Percentiles rank a stretch among this genome's conserved stretches.
Conservation (phyloP, 139 green algal genomes). For the Closterium sp. region DNA sequence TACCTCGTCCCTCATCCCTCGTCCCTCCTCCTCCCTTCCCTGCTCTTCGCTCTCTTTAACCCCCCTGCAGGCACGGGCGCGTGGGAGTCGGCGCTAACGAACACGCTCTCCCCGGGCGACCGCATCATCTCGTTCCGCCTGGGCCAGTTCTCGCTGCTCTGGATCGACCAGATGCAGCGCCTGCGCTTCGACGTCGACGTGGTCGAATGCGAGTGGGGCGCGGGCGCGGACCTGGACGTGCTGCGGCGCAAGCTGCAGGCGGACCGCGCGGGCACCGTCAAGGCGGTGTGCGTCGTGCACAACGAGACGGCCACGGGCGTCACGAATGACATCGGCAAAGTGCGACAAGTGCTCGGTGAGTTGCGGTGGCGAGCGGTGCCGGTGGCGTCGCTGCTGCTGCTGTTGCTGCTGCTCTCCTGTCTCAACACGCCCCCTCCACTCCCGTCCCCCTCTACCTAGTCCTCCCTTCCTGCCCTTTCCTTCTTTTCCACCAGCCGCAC, state of each 20-base stretch:
- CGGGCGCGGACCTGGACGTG: slow-evolving; percentile 77
- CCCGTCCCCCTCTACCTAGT: background rate
- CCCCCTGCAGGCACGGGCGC: slow-evolving; percentile 72
- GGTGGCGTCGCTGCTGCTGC: background rate
- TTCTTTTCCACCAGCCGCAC: background rate
- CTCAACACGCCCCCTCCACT: background rate
- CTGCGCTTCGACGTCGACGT: slow-evolving; percentile 88
- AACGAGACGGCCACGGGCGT: slow-evolving; percentile 94
- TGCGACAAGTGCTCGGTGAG: slow-evolving; percentile 51
- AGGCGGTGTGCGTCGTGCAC: slow-evolving; percentile 92
- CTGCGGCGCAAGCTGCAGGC: slow-evolving; percentile 69
- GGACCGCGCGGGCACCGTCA: slow-evolving; percentile 86
- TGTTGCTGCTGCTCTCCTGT: background rate
- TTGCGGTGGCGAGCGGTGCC: background rate
- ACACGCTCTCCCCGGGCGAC: slow-evolving; percentile 94
- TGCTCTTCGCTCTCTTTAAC: background rate
- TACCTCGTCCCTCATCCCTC: background rate
- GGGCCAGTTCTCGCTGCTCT: slow-evolving; percentile 89
- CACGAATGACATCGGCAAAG: slow-evolving; percentile 76
- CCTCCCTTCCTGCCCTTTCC: background rate
- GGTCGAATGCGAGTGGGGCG: slow-evolving; percentile 86
- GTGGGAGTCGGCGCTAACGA: slow-evolving; percentile 90
- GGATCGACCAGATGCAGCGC: slow-evolving; percentile 73
- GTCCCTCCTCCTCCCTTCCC: background rate
- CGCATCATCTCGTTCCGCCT: slow-evolving; percentile 84